These are phyloP conservation scores for Kurtzmaniella fragi DNA, from an alignment of 805 yeast genomes.

Conservation along the genomic window DNA sequence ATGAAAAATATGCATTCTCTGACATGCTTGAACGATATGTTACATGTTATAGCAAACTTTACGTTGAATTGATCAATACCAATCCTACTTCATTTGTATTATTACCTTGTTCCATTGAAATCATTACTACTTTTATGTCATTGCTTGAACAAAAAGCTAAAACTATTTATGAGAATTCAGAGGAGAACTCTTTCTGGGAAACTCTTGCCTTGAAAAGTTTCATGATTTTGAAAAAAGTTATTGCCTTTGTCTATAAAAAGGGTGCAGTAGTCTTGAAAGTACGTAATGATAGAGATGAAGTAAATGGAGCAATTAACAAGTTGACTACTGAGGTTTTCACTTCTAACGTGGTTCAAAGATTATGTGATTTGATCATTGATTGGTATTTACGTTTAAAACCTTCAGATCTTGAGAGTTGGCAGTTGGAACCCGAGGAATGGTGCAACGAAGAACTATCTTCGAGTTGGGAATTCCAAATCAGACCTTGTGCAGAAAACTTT, in stretches of 20 bases:
- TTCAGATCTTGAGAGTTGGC: conserved; percentile 77
- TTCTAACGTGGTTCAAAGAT: conserved; percentile 46
- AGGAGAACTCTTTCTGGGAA: conserved; percentile 69
- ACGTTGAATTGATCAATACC: conserved; percentile 49
- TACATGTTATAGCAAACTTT: conserved; percentile 71
- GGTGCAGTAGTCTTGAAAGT: conserved; percentile 66
- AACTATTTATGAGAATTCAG: conserved; percentile 53
- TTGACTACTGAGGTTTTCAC: conserved; percentile 56
- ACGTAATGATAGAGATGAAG: conserved; percentile 60
- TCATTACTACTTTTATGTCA: conserved; percentile 56
- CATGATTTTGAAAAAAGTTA: conserved; percentile 56
- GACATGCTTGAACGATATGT: conserved; percentile 64
- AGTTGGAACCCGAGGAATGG: conserved; percentile 89
- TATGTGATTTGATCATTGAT: conserved; percentile 63
- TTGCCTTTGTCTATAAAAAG: conserved; percentile 57
- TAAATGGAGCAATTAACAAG: conserved; percentile 49
- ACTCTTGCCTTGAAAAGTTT: conserved; percentile 63
- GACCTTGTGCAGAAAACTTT: conserved; percentile 84
- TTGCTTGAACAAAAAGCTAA: conserved; percentile 61
- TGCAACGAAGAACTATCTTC: conserved; percentile 71
- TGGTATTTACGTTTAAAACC: conserved; percentile 75
- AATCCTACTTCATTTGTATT: conserved; percentile 71
- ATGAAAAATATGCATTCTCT: conserved; percentile 40
- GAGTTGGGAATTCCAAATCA: conserved; percentile 77
- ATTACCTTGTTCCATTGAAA: conserved; percentile 56